Evolutionary conservation across 2,329 filamentous ascomycete genomes (phyloP).

Genomic region (Venturia pyrina): DNA sequence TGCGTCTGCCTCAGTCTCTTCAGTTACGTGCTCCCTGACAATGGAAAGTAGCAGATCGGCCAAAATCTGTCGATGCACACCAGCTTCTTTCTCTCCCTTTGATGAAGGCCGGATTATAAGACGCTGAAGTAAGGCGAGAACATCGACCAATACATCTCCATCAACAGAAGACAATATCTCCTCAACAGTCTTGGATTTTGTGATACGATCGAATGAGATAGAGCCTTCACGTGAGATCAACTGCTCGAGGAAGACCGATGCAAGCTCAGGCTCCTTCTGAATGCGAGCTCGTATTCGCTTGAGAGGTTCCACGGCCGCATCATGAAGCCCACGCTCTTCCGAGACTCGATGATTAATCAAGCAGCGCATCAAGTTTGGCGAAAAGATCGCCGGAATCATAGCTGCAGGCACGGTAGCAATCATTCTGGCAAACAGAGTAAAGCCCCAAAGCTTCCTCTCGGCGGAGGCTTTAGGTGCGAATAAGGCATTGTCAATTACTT

Average conservation of each 20-base stretch:
- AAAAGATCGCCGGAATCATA: constrained; percentile 57
- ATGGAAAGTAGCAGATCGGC: constrained; percentile 44
- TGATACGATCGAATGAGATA: constrained; percentile 76
- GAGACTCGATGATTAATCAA: constrained; percentile 74
- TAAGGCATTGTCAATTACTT: constrained; percentile 76
- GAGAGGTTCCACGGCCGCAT: constrained; percentile 66
- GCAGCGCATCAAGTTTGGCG: constrained; percentile 70
- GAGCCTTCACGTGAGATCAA: constrained; percentile 61
- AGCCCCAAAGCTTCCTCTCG: constrained; percentile 85
- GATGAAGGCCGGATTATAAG: constrained; percentile 36
- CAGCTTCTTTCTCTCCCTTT: constrained; percentile 35
- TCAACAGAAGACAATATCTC: constrained; percentile 55
- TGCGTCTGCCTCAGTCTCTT: constrained; percentile 20
- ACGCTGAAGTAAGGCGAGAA: constrained; percentile 42
- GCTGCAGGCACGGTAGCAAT: constrained; percentile 43
- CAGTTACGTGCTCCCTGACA: constrained; percentile 31
- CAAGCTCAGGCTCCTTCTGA: constrained; percentile 48
- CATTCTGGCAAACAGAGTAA: constrained; percentile 74
- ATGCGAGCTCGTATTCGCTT: constrained; percentile 58
- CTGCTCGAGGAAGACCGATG: constrained; percentile 51
- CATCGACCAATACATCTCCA: constrained; percentile 37
- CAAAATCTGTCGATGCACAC: constrained; percentile 37
- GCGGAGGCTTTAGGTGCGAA: constrained; percentile 75
- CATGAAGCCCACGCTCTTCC: constrained; percentile 68
- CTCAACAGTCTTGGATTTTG: constrained; percentile 77